phyloP scores from a whole-genome alignment of 192 early-diverging fungal genomes.

The Coemansia umbellata region DNA sequence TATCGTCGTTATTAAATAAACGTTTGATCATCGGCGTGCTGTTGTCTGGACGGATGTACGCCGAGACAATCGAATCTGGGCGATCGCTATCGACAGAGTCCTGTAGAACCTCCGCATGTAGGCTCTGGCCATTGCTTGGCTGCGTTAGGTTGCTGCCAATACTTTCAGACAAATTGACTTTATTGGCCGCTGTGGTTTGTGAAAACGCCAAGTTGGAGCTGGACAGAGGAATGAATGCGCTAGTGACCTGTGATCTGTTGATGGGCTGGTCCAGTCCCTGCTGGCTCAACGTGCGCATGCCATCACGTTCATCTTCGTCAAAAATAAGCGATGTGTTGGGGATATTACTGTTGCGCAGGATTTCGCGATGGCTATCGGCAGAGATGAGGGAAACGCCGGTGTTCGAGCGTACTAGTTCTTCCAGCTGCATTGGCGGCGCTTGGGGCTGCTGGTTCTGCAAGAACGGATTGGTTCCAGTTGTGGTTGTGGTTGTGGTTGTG shows the following conservation, averaged over 20 bases:
- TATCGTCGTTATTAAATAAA: slow-evolving; percentile 8
- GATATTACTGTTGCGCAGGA: slow-evolving; percentile 15
- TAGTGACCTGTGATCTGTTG: slow-evolving; percentile 1
- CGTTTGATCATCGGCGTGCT: slow-evolving; percentile 6
- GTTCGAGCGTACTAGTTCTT: slow-evolving; percentile 35
- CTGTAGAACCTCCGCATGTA: slow-evolving; percentile 28
- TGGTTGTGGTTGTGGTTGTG: background rate
- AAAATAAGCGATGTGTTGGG: slow-evolving; percentile 8
- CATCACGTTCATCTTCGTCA: background rate
- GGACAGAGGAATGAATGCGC: slow-evolving; percentile 33
- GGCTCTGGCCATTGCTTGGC: slow-evolving; percentile 34
- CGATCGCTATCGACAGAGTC: slow-evolving; percentile 4
- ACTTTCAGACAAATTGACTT: slow-evolving; percentile 3
- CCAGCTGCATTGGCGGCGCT: slow-evolving; percentile 2
- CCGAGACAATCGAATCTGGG: slow-evolving; percentile 31
- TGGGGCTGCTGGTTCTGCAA: background rate
- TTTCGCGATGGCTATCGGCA: slow-evolving; percentile 18
- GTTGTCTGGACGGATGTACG: slow-evolving; percentile 39
- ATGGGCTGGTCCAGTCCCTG: no score
- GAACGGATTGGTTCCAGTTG: background rate
- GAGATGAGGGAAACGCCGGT: slow-evolving; percentile 20
- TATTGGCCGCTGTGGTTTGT: background rate
- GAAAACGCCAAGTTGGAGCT: slow-evolving; percentile 27
- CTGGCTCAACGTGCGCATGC: no score
- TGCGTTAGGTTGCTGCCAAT: slow-evolving; percentile 18